Percentiles rank a stretch among this genome's conserved stretches.
These are phyloP conservation scores for Epichloe elymi DNA, from an alignment of 2,329 filamentous ascomycete species.

Conservation along the genomic window DNA sequence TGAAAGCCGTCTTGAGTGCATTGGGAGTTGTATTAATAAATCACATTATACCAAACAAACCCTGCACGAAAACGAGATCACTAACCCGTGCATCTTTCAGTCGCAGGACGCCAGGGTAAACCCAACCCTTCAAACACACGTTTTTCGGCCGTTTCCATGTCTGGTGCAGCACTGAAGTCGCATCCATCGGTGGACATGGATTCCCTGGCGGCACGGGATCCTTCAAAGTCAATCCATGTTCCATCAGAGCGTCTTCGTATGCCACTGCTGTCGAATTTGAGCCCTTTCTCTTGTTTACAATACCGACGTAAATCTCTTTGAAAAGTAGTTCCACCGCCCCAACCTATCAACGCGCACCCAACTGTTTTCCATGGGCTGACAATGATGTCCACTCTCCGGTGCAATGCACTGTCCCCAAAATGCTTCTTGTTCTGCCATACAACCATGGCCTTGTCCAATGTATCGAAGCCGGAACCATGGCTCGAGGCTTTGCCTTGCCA, in stretches of 20 bases:
- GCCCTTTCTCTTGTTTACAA: constrained; percentile 54
- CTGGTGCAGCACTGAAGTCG: constrained; percentile 32
- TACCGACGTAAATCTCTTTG: constrained; percentile 74
- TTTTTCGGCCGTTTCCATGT: constrained; percentile 63
- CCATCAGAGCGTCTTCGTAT: constrained; percentile 56
- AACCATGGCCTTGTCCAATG: constrained; percentile 79
- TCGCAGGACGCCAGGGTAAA: constrained; percentile 51
- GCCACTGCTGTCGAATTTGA: constrained; percentile 89
- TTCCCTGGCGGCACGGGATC: neutral
- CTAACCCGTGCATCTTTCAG: constrained; percentile 55
- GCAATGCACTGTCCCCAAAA: constrained; percentile 26
- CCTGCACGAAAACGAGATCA: neutral
- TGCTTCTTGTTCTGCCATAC: constrained; percentile 56
- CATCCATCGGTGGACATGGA: constrained; percentile 18
- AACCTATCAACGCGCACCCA: constrained; percentile 78
- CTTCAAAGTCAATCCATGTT: constrained; percentile 54
- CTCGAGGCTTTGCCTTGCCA: constrained; percentile 32
- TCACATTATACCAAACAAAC: too few species aligned
- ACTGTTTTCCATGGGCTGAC: constrained; percentile 78
- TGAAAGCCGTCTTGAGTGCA: too few species aligned
- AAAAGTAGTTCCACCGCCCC: constrained; percentile 83
- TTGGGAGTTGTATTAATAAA: too few species aligned
- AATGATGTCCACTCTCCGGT: constrained; percentile 86
- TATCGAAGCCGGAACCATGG: constrained; percentile 59
- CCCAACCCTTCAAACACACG: constrained; percentile 68